Evolutionary conservation across 1,284 basidiomycete genomes (phyloP).

Genomic region (Moesziomyces aphidis): DNA sequence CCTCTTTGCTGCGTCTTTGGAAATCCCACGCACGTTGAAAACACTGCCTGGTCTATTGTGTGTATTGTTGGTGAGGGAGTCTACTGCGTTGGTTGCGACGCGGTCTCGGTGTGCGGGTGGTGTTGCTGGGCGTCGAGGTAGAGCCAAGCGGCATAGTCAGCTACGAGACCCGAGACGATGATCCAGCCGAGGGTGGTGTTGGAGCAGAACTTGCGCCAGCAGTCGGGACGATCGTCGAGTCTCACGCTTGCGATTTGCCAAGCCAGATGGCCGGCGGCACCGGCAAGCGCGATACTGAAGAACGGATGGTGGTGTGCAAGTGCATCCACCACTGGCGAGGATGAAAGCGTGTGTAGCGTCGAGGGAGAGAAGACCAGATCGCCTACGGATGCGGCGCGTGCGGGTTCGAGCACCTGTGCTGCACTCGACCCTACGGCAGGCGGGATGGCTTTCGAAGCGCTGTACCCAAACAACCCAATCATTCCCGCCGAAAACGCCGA

Average conservation of each 20-base stretch:
- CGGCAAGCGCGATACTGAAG: constrained; percentile 78
- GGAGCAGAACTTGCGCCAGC: constrained; percentile 89
- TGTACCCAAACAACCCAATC: constrained; percentile 79
- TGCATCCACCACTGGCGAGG: constrained; percentile 17
- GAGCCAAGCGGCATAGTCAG: constrained; percentile 75
- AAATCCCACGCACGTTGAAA: too few relatives aligned
- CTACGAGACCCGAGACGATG: constrained; percentile 84
- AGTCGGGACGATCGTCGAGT: constrained; percentile 83
- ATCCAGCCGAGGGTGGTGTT: constrained; percentile 91
- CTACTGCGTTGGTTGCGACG: background rate
- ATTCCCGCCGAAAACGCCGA: constrained; percentile 79
- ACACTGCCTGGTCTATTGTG: background rate
- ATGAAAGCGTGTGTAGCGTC: constrained; percentile 11
- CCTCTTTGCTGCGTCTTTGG: background rate
- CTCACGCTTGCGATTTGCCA: constrained; percentile 79
- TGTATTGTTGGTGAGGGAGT: background rate
- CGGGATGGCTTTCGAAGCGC: constrained; percentile 66
- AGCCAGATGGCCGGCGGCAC: constrained; percentile 82
- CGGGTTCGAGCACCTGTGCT: constrained; percentile 7
- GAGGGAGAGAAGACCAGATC: constrained; percentile 25
- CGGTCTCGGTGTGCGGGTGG: background rate
- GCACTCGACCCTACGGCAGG: constrained; percentile 15
- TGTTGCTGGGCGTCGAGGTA: constrained; percentile 15
- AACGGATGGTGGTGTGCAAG: constrained; percentile 73
- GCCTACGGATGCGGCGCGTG: constrained; percentile 15